Conservation (phyloP, 805 yeast genomes). For the Candida sithepensis region DNA sequence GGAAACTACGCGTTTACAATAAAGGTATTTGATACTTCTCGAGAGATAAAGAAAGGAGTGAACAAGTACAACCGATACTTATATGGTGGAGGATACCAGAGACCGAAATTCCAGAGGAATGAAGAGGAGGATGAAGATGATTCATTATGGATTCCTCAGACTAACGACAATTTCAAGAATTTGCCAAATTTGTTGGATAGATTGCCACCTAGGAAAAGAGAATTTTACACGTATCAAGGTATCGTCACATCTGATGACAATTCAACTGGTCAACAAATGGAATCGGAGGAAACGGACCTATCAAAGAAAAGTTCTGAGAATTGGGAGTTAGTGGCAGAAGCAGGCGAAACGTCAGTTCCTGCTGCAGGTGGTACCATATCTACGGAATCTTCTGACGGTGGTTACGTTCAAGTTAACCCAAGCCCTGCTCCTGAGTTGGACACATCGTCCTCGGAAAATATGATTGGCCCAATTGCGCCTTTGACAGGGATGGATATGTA, state of each 20-base stretch:
- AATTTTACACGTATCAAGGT: constrained; percentile 29
- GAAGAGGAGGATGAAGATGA: constrained; percentile 25
- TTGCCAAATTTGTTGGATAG: constrained; percentile 37
- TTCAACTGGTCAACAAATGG: constrained; percentile 1
- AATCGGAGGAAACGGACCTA: not conserved
- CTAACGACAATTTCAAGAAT: constrained; percentile 37
- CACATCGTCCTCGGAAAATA: not conserved
- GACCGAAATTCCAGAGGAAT: not conserved
- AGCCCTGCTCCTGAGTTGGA: not conserved
- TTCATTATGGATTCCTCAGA: constrained; percentile 42
- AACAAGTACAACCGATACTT: constrained; percentile 10
- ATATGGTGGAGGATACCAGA: constrained; percentile 6
- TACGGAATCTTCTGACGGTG: not conserved
- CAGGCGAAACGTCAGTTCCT: too few relatives aligned
- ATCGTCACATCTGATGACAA: constrained; percentile 11
- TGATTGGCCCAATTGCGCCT: not conserved
- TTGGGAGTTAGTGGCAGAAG: not conserved
- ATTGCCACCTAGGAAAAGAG: constrained; percentile 26
- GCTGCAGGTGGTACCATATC: not conserved
- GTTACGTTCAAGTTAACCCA: not conserved
- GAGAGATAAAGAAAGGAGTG: constrained; percentile 21
- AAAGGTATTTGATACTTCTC: constrained; percentile 36
- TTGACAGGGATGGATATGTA: not conserved
- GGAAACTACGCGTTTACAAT: constrained; percentile 48
- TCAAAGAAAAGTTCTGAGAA: not conserved